Conservation (phyloP, 2,329 filamentous ascomycete genomes). For the Arthrobotrys sinensis region DNA sequence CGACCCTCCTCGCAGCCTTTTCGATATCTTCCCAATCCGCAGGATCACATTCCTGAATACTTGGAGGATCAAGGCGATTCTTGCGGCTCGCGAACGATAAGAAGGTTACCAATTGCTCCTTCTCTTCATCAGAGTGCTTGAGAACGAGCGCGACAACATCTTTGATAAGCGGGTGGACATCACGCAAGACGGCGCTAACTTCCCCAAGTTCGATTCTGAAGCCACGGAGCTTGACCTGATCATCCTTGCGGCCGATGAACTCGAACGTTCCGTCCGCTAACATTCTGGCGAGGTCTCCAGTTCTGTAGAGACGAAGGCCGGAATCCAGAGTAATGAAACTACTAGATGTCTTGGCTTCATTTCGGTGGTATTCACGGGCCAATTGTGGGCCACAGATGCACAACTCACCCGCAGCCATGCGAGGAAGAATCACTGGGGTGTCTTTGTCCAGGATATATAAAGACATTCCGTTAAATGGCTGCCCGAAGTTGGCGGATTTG, state of each 20-base stretch:
- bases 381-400: slow-evolving; percentile 70
- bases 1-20: slow-evolving; percentile 71
- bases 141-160: slow-evolving; percentile 78
- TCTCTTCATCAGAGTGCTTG: slow-evolving; percentile 66
- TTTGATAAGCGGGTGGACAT: slow-evolving; percentile 70
- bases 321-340: slow-evolving; percentile 52
- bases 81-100: slow-evolving; percentile 71
- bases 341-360: slow-evolving; percentile 49
- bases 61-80: slow-evolving; percentile 65
- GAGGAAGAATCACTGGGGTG: slow-evolving; percentile 66
- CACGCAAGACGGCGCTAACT: slow-evolving; percentile 75
- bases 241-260: slow-evolving; percentile 81
- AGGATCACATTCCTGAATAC: slow-evolving; percentile 65
- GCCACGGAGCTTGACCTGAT: slow-evolving; percentile 85
- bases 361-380: slow-evolving; percentile 68
- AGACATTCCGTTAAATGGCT: slow-evolving; percentile 68
- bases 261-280: slow-evolving; percentile 82
- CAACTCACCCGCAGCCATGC: slow-evolving; percentile 69
- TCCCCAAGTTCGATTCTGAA: slow-evolving; percentile 85
- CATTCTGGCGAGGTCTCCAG: slow-evolving; percentile 85
- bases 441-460: slow-evolving; percentile 67
- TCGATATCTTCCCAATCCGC: slow-evolving; percentile 66
- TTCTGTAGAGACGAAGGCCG: slow-evolving; percentile 76
- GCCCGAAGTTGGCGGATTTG: slow-evolving; percentile 68
- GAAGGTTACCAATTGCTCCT: slow-evolving; percentile 78